A percentile compares a stretch with the other conserved stretches of the same genome.
These are phyloP conservation scores for Schizothecium vesticola DNA, from an alignment of 495 filamentous ascomycete species.

Conservation along the genomic window DNA sequence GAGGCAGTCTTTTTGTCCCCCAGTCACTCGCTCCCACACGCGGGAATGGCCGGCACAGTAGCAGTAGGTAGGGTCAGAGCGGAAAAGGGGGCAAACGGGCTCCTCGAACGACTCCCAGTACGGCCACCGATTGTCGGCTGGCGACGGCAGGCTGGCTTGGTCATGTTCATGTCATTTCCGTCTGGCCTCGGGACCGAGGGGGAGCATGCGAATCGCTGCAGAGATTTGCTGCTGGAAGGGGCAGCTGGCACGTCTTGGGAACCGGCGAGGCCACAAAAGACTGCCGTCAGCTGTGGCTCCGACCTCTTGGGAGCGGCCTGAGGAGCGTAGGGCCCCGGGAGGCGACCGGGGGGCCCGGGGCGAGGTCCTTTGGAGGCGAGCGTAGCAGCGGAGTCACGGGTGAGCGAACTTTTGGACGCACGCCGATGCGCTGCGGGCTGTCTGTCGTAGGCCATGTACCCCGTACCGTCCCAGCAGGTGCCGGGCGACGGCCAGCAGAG, in stretches of 20 bases:
- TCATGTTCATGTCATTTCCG: constrained; percentile 32
- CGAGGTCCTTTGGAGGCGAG: constrained; percentile 26
- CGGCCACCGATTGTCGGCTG: constrained; percentile 15
- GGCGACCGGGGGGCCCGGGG: constrained; percentile 4
- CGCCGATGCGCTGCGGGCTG: neutral
- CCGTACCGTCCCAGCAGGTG: neutral
- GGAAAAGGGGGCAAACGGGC: constrained; percentile 10
- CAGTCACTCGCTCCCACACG: constrained; percentile 3
- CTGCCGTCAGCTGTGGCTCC: constrained; percentile 23
- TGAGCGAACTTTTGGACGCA: constrained; percentile 7
- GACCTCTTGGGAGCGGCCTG: constrained; percentile 21
- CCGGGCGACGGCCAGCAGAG: constrained; percentile 15
- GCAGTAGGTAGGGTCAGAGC: constrained; percentile 18
- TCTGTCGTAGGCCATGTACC: neutral
- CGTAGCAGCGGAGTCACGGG: constrained; percentile 12
- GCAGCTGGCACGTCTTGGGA: constrained; percentile 16
- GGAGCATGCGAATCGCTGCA: neutral
- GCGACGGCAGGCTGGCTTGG: constrained; percentile 27
- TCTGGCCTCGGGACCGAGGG: constrained; percentile 1
- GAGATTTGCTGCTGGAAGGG: constrained; percentile 15
- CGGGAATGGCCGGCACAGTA: constrained; percentile 26
- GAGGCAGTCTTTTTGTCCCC: constrained; percentile 19
- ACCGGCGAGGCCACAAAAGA: constrained; percentile 1
- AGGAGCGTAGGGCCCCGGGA: constrained; percentile 13
- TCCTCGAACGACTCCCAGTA: neutral